A percentile compares a stretch with the other conserved stretches of the same genome.
Evolutionary conservation across 805 yeast genomes (phyloP).

Genomic region (Cyberlindnera saturnus): DNA sequence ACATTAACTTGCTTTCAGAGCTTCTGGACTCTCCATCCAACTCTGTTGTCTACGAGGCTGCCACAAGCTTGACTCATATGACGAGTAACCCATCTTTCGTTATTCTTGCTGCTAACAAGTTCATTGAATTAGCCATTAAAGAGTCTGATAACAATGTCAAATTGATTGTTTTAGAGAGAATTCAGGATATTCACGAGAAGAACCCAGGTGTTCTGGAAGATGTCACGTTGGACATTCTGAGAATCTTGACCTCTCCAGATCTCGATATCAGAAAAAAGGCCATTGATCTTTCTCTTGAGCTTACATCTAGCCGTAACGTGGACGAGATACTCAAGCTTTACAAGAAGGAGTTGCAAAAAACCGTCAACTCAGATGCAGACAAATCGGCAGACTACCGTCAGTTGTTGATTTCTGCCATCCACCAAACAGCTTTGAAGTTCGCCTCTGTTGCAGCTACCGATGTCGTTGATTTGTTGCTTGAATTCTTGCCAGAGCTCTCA

Average conservation of each 20-base stretch:
- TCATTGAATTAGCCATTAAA: conserved; percentile 81
- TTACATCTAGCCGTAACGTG: conserved; percentile 82
- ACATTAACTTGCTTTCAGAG: conserved; percentile 65
- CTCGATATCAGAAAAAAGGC: conserved; percentile 88
- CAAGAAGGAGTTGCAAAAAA: conserved; percentile 81
- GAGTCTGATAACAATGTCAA: conserved; percentile 96
- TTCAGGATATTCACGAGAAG: conserved; percentile 63
- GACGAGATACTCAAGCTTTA: conserved; percentile 89
- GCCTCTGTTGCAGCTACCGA: conserved; percentile 79
- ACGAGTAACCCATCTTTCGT: conserved; percentile 62
- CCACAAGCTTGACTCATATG: conserved; percentile 64
- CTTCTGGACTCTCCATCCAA: conserved; percentile 61
- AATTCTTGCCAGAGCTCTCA: conserved; percentile 78
- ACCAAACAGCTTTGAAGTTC: conserved; percentile 80
- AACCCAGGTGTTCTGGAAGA: conserved; percentile 84
- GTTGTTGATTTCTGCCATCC: conserved; percentile 80
- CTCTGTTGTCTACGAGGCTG: conserved; percentile 87
- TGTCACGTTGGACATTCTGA: conserved; percentile 75
- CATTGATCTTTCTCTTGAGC: conserved; percentile 70
- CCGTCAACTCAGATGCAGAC: conserved; percentile 66
- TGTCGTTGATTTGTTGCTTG: conserved; percentile 83
- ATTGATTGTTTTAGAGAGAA: conserved; percentile 82
- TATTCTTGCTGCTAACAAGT: conserved; percentile 74
- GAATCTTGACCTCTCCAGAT: conserved; percentile 84
- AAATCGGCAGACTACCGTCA: conserved; percentile 84